A percentile compares a stretch with the other conserved stretches of the same genome.
phyloP scores from a whole-genome alignment of 352 stramenopile genomes.

The Pythium chondricola region DNA sequence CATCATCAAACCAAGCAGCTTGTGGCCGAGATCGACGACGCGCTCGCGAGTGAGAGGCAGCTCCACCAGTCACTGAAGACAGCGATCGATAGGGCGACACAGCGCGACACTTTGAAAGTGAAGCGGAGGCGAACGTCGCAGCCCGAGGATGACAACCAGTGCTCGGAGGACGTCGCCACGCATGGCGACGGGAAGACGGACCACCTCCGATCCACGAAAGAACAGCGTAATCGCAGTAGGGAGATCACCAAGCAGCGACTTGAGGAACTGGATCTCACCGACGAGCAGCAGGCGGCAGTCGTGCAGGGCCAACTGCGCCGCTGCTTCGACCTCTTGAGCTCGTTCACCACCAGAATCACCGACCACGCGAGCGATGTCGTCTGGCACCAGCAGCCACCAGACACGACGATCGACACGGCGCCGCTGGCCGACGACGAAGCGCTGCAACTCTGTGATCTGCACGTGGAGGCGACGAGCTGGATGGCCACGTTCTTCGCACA shows the following conservation, averaged over 20 bases:
- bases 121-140: too few species aligned
- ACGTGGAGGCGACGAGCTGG: conserved; percentile 32
- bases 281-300: conserved; percentile 25
- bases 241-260: conserved; percentile 26
- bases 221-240: conserved; percentile 14
- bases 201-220: not conserved
- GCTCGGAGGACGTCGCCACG: not conserved
- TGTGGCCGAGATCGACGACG: conserved; percentile 35
- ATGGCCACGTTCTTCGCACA: conserved; percentile 35
- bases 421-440: too few species aligned
- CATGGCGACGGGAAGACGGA: not conserved
- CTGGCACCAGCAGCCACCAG: not conserved
- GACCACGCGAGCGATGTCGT: not conserved
- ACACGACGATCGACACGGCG: not conserved
- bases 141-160: conserved; percentile 5
- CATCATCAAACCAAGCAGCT: conserved; percentile 31
- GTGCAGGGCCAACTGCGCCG: conserved; percentile 14
- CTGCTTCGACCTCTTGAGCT: conserved; percentile 19
- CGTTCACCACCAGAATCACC: not conserved
- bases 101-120: too few species aligned
- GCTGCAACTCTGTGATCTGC: conserved; percentile 7
- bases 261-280: conserved; percentile 29
- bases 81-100: not conserved
- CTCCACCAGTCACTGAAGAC: not conserved
- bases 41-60: conserved; percentile 31